Evolutionary conservation across 2,329 filamentous ascomycete genomes (phyloP), one percentile per base, ranked within the genome.

Genomic region (Colletotrichum truncatum): DNA sequence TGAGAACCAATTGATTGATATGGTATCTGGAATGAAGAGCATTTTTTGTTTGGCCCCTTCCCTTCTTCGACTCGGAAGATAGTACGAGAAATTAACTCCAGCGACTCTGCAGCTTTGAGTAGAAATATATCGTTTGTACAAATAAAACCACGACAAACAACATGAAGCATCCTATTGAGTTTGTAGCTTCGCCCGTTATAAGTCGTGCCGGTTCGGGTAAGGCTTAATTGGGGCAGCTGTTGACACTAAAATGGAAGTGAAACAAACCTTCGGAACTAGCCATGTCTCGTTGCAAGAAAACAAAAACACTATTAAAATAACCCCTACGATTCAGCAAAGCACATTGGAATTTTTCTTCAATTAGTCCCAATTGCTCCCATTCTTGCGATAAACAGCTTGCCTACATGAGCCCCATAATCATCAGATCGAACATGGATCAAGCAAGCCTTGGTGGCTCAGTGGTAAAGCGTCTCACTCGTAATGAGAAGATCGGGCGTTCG

Each of bases 401-500:
- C 21, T 39, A 25, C 10, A 57, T 21, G 14, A 7, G 9, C 4
- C 0, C 9, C 5, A n/a, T n/a, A 5, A 6, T 4, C 0, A 1
- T n/a, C n/a, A 41, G 6, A 14, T 2, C 4, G 6, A n/a, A n/a
- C 41, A 55, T 28, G 43, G 26, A 56, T 62, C 49, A 23, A 4
- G 2, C 7, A 9, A 6, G 63, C 63, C 63, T 66, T 66, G 63
- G 63, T 66, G 63, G 63, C 63, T 66, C 63, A 66, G 63, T 66
- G 63, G 63, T 66, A 66, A 66, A 66, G 63, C 63, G 63, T 66
- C 63, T 66, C 63, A 66, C 63, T 66, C 63, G 63, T 66, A 56
- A 66, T 63, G 63, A 66, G 63, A 66, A 66, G 63, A 66, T 66
- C 63, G 63, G 63, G 63, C 63, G 63, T 66, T 66, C 63, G 63